These are phyloP conservation scores for Aspergillus ruber DNA, from an alignment of 2,329 filamentous ascomycete genomes.

Conservation along the genomic window DNA sequence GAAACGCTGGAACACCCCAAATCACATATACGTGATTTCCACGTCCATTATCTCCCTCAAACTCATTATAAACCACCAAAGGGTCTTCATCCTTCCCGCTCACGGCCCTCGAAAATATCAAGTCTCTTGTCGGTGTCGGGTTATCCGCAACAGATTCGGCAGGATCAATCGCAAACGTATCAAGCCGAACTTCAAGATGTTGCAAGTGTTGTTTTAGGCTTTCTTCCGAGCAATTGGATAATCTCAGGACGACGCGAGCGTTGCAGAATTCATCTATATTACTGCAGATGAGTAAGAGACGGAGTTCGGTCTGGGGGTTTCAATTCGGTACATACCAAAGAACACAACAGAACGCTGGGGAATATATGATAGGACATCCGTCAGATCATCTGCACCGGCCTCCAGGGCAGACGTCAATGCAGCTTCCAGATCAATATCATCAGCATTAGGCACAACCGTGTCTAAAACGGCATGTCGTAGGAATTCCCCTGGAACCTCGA, in stretches of 20 bases:
- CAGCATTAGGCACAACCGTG: constrained; percentile 39
- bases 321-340: constrained; percentile 37
- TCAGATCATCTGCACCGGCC: constrained; percentile 35
- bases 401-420: constrained; percentile 42
- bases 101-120: constrained; percentile 38
- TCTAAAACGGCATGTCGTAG: constrained; percentile 38
- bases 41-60: constrained; percentile 31
- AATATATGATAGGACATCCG: constrained; percentile 43
- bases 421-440: constrained; percentile 32
- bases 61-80: constrained; percentile 39
- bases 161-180: constrained; percentile 41
- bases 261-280: constrained; percentile 49
- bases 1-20: constrained; percentile 39
- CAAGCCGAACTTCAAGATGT: constrained; percentile 45
- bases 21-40: constrained; percentile 38
- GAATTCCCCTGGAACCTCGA: constrained; percentile 35
- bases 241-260: constrained; percentile 46
- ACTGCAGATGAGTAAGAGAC: constrained; percentile 45
- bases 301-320: constrained; percentile 10
- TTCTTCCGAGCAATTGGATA: constrained; percentile 44
- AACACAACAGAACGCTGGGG: constrained; percentile 47
- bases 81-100: constrained; percentile 37
- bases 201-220: constrained; percentile 44
- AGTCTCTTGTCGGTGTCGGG: constrained; percentile 29
- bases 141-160: constrained; percentile 38